phyloP scores from a whole-genome alignment of 2,329 filamentous ascomycete genomes.

The Cladosporium sp. region DNA sequence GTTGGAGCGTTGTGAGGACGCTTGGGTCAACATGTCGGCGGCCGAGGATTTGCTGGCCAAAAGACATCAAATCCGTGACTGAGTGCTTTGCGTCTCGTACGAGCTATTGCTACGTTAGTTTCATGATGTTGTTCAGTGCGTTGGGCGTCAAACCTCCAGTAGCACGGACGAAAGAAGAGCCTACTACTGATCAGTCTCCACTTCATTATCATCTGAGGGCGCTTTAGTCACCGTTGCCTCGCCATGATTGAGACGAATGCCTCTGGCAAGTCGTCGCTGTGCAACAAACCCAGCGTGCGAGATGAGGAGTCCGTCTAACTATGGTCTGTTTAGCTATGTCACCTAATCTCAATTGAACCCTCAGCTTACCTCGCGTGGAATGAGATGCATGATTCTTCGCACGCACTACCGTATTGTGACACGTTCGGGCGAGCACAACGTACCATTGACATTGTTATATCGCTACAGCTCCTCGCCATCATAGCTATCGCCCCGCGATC shows the following conservation, averaged over 20 bases:
- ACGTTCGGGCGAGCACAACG: background rate
- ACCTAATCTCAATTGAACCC: background rate
- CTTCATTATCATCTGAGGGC: background rate
- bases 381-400: background rate
- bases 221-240: slow-evolving; percentile 59
- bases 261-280: slow-evolving; percentile 82
- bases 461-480: background rate
- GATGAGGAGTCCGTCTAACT: slow-evolving; percentile 96
- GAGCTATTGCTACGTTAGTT: slow-evolving; percentile 70
- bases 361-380: slow-evolving; percentile 5
- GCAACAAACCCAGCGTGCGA: slow-evolving; percentile 85
- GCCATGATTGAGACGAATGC: slow-evolving; percentile 84
- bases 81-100: slow-evolving; percentile 94
- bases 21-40: slow-evolving; percentile 86
- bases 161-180: slow-evolving; percentile 12
- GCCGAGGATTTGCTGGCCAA: slow-evolving; percentile 89
- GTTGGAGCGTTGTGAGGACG: slow-evolving; percentile 74
- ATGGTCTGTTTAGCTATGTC: background rate
- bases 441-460: background rate
- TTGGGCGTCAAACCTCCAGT: slow-evolving; percentile 41
- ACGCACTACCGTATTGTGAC: background rate
- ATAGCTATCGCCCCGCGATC: background rate
- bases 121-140: slow-evolving; percentile 68
- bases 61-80: slow-evolving; percentile 91
- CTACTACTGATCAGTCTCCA: background rate